phyloP scores from a whole-genome alignment of 2,329 filamentous ascomycete species.

The Xylariaceae sp. region DNA sequence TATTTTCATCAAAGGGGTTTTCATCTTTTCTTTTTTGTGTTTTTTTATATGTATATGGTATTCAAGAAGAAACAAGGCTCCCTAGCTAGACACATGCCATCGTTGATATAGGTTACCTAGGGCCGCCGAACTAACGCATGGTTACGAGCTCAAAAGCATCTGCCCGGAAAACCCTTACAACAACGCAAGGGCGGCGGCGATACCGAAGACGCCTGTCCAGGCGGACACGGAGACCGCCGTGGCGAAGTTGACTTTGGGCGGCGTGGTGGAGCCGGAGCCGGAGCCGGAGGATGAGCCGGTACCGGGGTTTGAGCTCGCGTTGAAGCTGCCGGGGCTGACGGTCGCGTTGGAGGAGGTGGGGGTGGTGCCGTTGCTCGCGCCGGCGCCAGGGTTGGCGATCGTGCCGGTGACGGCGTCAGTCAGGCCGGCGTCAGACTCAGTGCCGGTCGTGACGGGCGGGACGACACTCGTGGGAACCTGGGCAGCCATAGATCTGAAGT shows the following conservation, averaged over 20 bases:
- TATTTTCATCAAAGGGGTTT: too few relatives aligned
- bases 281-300: conserved; percentile 15
- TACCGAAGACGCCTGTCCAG: conserved; percentile 38
- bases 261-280: conserved; percentile 19
- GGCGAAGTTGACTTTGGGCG: conserved; percentile 9
- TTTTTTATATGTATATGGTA: too few relatives aligned
- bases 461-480: conserved; percentile 31
- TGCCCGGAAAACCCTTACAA: conserved; percentile 25
- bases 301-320: conserved; percentile 15
- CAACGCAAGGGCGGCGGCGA: conserved; percentile 38
- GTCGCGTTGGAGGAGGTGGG: neutral
- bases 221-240: conserved; percentile 35
- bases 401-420: neutral
- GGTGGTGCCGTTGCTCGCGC: neutral
- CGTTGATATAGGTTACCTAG: too few relatives aligned
- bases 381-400: neutral
- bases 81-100: too few relatives aligned
- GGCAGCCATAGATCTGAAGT: conserved; percentile 41
- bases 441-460: conserved; percentile 23
- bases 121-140: too few relatives aligned
- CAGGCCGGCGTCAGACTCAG: neutral
- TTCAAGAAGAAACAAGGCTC: too few relatives aligned
- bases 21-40: too few relatives aligned
- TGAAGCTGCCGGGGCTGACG: conserved; percentile 10
- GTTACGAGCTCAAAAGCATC: too few relatives aligned